phyloP scores from a whole-genome alignment of 2,329 filamentous ascomycete species.

The Pseudofabraea citricarpa region DNA sequence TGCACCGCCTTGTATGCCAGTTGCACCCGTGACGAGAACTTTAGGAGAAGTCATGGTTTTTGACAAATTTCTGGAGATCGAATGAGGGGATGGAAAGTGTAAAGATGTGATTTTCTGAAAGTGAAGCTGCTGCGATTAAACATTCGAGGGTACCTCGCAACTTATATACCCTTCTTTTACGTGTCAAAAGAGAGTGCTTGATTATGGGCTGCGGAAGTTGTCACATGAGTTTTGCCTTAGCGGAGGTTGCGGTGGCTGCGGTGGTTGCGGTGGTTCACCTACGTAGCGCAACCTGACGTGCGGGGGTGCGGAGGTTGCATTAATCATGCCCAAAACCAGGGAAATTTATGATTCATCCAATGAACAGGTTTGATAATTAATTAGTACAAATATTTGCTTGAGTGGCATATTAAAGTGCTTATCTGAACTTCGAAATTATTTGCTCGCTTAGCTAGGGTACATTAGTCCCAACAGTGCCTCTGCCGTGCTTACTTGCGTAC shows the following conservation, averaged over 20 bases:
- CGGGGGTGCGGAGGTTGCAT: background rate
- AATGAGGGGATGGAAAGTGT: constrained; percentile 14
- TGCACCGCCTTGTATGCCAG: constrained; percentile 31
- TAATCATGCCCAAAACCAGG: background rate
- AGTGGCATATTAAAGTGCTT: background rate
- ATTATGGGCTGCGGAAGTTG: background rate
- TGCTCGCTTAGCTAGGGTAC: background rate
- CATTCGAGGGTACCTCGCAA: background rate
- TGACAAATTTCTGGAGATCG: constrained; percentile 22
- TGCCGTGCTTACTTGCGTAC: no score
- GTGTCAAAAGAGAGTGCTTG: background rate
- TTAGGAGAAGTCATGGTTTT: constrained; percentile 29
- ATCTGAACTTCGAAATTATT: background rate
- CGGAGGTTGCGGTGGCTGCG: background rate
- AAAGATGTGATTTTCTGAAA: background rate
- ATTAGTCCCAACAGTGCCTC: no score
- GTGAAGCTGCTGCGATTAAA: background rate
- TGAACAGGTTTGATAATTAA: background rate
- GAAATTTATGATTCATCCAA: background rate
- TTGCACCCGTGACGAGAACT: constrained; percentile 29
- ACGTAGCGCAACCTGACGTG: background rate
- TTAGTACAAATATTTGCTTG: background rate
- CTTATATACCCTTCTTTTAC: background rate
- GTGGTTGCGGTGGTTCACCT: background rate
- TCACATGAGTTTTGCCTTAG: background rate